Evolutionary conservation across 78 protist species (phyloP).

Genomic region (Chrysochromulina tobinii): DNA sequence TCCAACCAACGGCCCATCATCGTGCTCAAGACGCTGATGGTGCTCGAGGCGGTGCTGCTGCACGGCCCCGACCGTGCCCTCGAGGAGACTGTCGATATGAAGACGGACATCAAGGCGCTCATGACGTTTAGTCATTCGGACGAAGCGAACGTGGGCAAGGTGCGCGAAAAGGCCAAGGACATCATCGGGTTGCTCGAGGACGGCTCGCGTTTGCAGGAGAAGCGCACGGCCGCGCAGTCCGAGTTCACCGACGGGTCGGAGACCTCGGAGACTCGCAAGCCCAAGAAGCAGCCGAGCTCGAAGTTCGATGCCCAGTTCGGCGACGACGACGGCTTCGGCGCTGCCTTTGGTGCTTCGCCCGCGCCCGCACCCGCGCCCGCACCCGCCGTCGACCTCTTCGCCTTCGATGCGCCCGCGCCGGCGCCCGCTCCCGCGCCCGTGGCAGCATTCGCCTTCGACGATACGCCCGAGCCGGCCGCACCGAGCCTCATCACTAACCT

Average conservation of each 20-base stretch:
- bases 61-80: constrained; percentile 22
- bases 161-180: background rate
- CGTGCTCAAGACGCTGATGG: constrained; percentile 17
- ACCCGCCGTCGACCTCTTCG: background rate
- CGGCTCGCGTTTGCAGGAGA: background rate
- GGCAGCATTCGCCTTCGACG: background rate
- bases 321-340: constrained; percentile 17
- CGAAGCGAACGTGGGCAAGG: background rate
- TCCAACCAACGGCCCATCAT: constrained; percentile 7
- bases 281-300: background rate
- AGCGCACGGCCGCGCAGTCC: background rate
- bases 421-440: background rate
- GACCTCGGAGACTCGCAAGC: background rate
- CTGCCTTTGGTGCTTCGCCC: background rate
- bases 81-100: constrained; percentile 22
- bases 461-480: too few species aligned
- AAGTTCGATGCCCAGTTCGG: background rate
- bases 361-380: background rate
- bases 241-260: background rate
- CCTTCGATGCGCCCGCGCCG: background rate
- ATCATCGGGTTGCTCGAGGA: constrained; percentile 2
- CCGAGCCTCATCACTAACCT: background rate
- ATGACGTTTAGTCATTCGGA: background rate
- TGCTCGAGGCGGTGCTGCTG: constrained; percentile 13
- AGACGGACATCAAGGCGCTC: constrained; percentile 22